Evolutionary conservation across 768 basidiomycete species (phyloP).

Genomic region (Lentinula aciculospora): DNA sequence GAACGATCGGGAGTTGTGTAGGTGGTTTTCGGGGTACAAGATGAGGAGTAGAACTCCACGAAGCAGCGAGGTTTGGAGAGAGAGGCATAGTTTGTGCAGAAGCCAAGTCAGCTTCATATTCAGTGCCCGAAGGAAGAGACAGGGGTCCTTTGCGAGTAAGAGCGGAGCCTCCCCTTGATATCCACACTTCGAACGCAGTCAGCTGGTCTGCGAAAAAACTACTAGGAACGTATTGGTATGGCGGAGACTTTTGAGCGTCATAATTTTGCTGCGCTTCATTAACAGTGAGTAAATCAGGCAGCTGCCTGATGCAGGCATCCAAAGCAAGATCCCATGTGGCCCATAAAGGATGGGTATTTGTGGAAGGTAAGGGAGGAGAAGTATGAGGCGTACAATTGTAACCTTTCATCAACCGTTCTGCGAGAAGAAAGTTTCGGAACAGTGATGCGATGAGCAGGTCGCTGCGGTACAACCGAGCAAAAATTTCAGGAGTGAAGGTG

Average conservation of each 20-base stretch:
- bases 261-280: slow-evolving; percentile 23
- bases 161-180: slow-evolving; percentile 87
- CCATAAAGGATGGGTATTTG: slow-evolving; percentile 97
- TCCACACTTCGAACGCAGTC: slow-evolving; percentile 98
- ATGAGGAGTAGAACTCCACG: slow-evolving; percentile 20
- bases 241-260: slow-evolving; percentile 27
- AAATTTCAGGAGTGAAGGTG: slow-evolving; percentile 88
- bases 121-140: slow-evolving; percentile 45
- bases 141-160: slow-evolving; percentile 72
- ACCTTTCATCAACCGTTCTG: slow-evolving; percentile 96
- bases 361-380: slow-evolving; percentile 84
- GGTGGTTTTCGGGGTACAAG: slow-evolving; percentile 88
- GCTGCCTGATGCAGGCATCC: slow-evolving; percentile 87
- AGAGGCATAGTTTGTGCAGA: neutral
- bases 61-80: slow-evolving; percentile 7
- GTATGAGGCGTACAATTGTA: slow-evolving; percentile 97
- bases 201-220: slow-evolving; percentile 95
- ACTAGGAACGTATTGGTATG: slow-evolving; percentile 77
- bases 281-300: slow-evolving; percentile 74
- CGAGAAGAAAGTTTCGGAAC: slow-evolving; percentile 95
- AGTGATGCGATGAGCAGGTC: slow-evolving; percentile 94
- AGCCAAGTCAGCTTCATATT: neutral
- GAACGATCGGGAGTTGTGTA: slow-evolving; percentile 94
- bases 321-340: slow-evolving; percentile 97
- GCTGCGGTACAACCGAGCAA: slow-evolving; percentile 90